Evolutionary conservation across 306 rosid species (phyloP), one percentile per base, ranked within the genome.

Genomic region (Cicer pinnatifidum): DNA sequence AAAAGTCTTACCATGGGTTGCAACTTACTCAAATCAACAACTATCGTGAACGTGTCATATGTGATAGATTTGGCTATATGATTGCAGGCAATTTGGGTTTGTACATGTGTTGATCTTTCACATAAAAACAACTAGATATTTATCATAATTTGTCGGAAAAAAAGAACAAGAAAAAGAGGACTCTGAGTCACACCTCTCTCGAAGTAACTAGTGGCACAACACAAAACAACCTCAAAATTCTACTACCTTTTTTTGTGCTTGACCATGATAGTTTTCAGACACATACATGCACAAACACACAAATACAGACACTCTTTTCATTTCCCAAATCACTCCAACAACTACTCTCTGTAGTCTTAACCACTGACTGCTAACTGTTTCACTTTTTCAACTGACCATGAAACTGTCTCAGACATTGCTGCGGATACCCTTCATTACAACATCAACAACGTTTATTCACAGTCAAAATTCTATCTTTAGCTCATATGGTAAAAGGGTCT

Each of bases 321-420:
- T 59, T 59, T 59, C 16, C 17, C 11, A 33, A 59, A 12, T 11
- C 19, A 28, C 3, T 28, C 35, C 35, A 59, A 59, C 66, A 59
- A 59, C 43, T 35, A 33, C 44, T 0, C 20, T 59, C 19, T 12
- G 0, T 6, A 28, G 11, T 59, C 44, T 28, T 28, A 28, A 3
- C 35, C 5, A 28, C 35, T 28, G 35, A 28, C 35, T 28, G 35
- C 35, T 28, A 28, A 28, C 35, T 28, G 35, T 28, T 28, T 28
- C 35, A 28, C 35, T 28, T 28, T 28, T 28, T 3, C 5, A 28
- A 28, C 19, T 12, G 0, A 59, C 61, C 35, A 91, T 89, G 94
- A 83, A 80, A 51, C 76, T 81, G 5, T 82, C 75, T 7, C 81
- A 84, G n/a, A 37, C 90, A 67, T 78, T 84, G 75, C 7, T 68